phyloP scores from a whole-genome alignment of 2,329 filamentous ascomycete species.

The Colletotrichum orbiculare region DNA sequence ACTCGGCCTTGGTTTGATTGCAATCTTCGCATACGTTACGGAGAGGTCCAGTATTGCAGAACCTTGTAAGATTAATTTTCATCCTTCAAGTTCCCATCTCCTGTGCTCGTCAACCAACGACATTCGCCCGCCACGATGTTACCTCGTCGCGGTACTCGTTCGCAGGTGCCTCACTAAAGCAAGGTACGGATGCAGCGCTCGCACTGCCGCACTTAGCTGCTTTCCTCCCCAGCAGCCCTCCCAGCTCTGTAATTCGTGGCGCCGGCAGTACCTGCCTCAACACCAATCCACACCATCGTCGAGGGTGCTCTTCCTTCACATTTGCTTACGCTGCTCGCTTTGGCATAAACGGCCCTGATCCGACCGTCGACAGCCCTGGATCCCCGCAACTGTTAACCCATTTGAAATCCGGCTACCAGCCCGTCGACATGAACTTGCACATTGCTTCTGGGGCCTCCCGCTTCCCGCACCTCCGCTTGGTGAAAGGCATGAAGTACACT shows the following conservation, averaged over 20 bases:
- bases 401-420: no score
- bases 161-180: constrained; percentile 29
- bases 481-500: no score
- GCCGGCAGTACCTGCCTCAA: no score
- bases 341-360: not conserved
- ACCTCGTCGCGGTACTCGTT: constrained; percentile 2
- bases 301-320: no score
- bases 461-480: constrained; percentile 16
- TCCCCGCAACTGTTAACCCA: not conserved
- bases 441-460: constrained; percentile 21
- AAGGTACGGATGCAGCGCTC: constrained; percentile 31
- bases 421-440: not conserved
- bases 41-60: no score
- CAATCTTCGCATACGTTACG: no score
- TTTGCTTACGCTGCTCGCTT: not conserved
- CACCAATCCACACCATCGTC: no score
- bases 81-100: not conserved
- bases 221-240: not conserved
- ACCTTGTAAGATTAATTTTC: no score
- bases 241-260: constrained; percentile 3
- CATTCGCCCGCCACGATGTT: not conserved
- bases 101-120: not conserved
- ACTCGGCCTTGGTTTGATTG: no score
- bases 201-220: constrained; percentile 29
- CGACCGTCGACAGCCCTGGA: not conserved